These are phyloP conservation scores for Cadophora malorum DNA, from an alignment of 2,329 filamentous ascomycete genomes.

Conservation along the genomic window DNA sequence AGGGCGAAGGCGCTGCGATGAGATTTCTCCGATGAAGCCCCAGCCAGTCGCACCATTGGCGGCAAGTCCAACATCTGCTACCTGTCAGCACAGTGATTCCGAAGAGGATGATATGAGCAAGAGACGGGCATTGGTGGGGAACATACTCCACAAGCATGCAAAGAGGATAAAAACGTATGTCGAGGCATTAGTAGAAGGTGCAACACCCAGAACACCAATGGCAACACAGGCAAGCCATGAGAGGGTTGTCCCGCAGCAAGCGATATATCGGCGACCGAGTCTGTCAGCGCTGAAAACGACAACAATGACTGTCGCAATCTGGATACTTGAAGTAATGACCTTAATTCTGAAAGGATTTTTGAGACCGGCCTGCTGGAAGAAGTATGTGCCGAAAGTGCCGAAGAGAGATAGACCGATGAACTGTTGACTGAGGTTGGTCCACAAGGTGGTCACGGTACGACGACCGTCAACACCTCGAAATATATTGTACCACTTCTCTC, in stretches of 20 bases:
- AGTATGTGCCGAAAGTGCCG: conserved; percentile 37
- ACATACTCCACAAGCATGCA: neutral
- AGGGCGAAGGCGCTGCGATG: neutral
- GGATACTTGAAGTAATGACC: conserved; percentile 24
- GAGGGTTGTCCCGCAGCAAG: conserved; percentile 23
- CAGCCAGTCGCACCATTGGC: neutral
- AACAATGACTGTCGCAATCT: conserved; percentile 24
- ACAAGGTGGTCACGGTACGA: neutral
- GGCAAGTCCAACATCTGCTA: neutral
- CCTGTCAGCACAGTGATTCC: neutral
- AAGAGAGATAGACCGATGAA: conserved; percentile 38
- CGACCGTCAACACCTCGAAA: conserved; percentile 41
- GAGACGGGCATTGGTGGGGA: neutral
- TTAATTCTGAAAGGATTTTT: conserved; percentile 36
- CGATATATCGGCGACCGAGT: conserved; percentile 26
- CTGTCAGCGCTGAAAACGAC: conserved; percentile 23
- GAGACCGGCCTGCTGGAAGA: conserved; percentile 40
- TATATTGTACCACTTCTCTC: conserved; percentile 44
- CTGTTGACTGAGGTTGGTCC: conserved; percentile 33
- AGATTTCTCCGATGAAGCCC: neutral
- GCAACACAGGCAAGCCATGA: conserved; percentile 26
- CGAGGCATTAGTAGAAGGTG: neutral
- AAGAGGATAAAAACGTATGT: neutral
- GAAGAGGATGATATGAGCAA: neutral
- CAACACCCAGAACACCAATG: conserved; percentile 29